Percentiles rank a stretch among this genome's conserved stretches.
Evolutionary conservation across 1,139 yeast species (phyloP).

Genomic region (Blastobotrys raffinosifermentans): DNA sequence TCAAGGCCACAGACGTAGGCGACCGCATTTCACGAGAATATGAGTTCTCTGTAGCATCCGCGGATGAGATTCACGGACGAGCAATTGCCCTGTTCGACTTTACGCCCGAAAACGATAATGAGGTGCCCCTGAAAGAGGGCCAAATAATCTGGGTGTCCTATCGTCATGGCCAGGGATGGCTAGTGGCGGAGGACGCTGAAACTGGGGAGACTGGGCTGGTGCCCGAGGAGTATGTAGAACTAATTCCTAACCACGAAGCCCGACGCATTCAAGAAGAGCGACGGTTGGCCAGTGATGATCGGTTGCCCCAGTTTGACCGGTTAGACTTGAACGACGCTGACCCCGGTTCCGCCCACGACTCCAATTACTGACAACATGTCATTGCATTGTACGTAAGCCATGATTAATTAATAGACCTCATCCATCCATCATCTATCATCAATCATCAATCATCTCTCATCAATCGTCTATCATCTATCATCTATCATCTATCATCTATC

Average conservation of each 20-base stretch:
- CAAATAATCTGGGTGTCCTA: constrained; percentile 82
- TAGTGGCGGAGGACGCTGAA: constrained; percentile 80
- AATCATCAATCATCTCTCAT: too few relatives aligned
- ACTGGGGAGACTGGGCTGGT: constrained; percentile 86
- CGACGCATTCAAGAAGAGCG: constrained; percentile 12
- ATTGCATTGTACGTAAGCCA: too few relatives aligned
- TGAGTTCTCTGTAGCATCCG: constrained; percentile 30
- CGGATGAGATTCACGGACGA: constrained; percentile 46
- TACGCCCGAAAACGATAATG: constrained; percentile 90
- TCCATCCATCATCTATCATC: too few relatives aligned
- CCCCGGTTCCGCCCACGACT: too few relatives aligned
- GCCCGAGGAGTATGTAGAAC: constrained; percentile 88
- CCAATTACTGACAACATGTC: too few relatives aligned
- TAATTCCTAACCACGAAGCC: constrained; percentile 31
- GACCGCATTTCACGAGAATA: constrained; percentile 30
- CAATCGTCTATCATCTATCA: too few relatives aligned
- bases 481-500: too few relatives aligned
- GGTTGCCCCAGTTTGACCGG: too few relatives aligned
- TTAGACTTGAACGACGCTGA: too few relatives aligned
- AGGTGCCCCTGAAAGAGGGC: constrained; percentile 70
- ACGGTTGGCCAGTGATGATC: too few relatives aligned
- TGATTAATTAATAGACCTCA: too few relatives aligned
- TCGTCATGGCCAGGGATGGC: constrained; percentile 98
- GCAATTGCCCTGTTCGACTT: constrained; percentile 90
- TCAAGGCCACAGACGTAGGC: constrained; percentile 24